phyloP scores from a whole-genome alignment of 495 filamentous ascomycete genomes.

The Elasticomyces elasticus region DNA sequence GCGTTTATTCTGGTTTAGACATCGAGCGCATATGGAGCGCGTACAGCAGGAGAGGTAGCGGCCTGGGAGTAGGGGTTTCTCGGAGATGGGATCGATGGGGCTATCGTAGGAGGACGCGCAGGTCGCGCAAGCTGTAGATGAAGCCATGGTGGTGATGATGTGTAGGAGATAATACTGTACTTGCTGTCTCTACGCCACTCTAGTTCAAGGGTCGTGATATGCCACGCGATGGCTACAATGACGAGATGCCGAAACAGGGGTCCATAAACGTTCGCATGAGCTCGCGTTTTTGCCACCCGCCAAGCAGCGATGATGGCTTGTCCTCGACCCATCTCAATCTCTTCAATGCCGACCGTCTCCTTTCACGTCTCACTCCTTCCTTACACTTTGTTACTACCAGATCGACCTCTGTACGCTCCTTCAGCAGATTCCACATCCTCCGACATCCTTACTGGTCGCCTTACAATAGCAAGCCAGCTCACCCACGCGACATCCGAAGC shows the following conservation, averaged over 20 bases:
- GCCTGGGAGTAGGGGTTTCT: slow-evolving; percentile 22
- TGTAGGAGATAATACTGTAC: neutral
- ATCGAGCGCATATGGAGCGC: slow-evolving; percentile 56
- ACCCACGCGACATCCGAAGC: neutral
- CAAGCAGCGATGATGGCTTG: neutral
- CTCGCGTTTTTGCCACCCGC: slow-evolving; percentile 9
- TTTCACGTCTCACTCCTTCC: neutral
- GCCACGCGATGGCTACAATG: too few species aligned
- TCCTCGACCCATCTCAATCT: neutral
- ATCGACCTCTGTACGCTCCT: slow-evolving; percentile 19
- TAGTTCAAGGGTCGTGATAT: neutral
- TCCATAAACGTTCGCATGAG: neutral
- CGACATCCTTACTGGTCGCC: neutral
- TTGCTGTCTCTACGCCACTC: too few species aligned
- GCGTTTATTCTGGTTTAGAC: slow-evolving; percentile 56
- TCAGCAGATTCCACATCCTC: neutral
- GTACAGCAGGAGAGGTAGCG: slow-evolving; percentile 47
- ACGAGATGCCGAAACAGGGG: neutral
- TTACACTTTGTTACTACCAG: neutral
- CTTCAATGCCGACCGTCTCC: neutral
- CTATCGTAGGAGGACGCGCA: slow-evolving; percentile 16
- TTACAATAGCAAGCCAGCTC: neutral
- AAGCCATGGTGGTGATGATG: slow-evolving; percentile 2
- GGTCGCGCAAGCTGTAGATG: slow-evolving; percentile 18
- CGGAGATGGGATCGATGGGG: slow-evolving; percentile 8